Evolutionary conservation across 2,329 filamentous ascomycete genomes (phyloP).

Genomic region (Alternaria burnsii): DNA sequence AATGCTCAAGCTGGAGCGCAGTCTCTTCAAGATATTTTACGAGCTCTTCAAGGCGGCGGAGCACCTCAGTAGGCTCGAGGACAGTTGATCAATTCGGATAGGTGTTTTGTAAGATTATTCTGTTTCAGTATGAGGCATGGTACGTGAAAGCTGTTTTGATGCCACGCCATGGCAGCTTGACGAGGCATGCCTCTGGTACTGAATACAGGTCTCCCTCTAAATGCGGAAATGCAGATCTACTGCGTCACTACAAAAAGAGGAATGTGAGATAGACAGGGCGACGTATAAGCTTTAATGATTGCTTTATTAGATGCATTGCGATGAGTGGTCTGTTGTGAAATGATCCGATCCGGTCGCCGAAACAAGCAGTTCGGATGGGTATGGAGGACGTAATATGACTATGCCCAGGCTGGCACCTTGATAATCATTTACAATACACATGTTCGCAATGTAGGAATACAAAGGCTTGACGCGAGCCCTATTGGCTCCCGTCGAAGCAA

Average conservation of each 20-base stretch:
- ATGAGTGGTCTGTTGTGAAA: constrained; percentile 3
- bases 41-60: constrained; percentile 36
- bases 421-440: background rate
- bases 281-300: constrained; percentile 10
- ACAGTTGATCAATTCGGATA: background rate
- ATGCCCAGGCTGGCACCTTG: background rate
- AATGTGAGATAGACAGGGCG: constrained; percentile 1
- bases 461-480: background rate
- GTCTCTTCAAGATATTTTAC: constrained; percentile 44
- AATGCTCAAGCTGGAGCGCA: constrained; percentile 33
- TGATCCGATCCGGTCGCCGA: background rate
- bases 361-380: background rate
- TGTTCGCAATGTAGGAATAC: background rate
- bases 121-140: constrained; percentile 8
- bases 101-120: constrained; percentile 15
- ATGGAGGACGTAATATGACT: background rate
- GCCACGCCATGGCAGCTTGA: background rate
- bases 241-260: constrained; percentile 4
- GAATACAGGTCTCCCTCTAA: background rate
- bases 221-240: background rate
- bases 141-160: background rate
- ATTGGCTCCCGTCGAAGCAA: background rate
- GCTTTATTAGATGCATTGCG: background rate
- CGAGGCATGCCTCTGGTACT: constrained; percentile 7
- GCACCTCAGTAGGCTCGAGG: constrained; percentile 14